A percentile compares a stretch with the other conserved stretches of the same genome.
Evolutionary conservation across 2,329 filamentous ascomycete species (phyloP).

Genomic region (Fusarium domesticum): DNA sequence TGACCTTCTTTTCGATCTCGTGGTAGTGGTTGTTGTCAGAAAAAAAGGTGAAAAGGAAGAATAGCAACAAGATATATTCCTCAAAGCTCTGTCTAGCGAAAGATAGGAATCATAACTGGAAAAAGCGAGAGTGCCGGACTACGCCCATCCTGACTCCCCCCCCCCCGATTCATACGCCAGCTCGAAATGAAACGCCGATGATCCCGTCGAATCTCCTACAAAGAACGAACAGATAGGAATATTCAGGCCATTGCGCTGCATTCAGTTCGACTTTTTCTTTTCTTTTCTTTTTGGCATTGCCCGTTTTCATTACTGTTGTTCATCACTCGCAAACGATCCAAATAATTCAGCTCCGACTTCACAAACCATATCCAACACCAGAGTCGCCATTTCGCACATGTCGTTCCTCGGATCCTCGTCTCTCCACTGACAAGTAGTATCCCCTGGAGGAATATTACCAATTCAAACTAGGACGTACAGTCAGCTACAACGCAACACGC

Average conservation of each 20-base stretch:
- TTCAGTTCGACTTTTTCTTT: not conserved
- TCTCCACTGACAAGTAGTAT: constrained; percentile 21
- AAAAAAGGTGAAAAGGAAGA: not conserved
- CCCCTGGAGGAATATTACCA: constrained; percentile 16
- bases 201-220: not conserved
- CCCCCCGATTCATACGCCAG: not conserved
- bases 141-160: not conserved
- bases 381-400: constrained; percentile 22
- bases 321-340: not conserved
- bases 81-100: not conserved
- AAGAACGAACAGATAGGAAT: not conserved
- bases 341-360: not conserved
- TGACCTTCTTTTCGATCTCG: constrained; percentile 5
- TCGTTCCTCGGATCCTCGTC: constrained; percentile 17
- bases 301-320: not conserved
- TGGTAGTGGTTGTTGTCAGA: constrained; percentile 6
- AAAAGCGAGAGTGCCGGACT: not conserved
- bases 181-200: not conserved
- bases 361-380: not conserved
- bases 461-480: constrained; percentile 7
- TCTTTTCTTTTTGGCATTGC: not conserved
- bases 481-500: constrained; percentile 5
- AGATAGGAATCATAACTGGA: not conserved
- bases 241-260: not conserved
- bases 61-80: not conserved